Evolutionary conservation across 495 filamentous ascomycete species (phyloP), one percentile per base, ranked within the genome.

Genomic region (Penicillium waksmanii): DNA sequence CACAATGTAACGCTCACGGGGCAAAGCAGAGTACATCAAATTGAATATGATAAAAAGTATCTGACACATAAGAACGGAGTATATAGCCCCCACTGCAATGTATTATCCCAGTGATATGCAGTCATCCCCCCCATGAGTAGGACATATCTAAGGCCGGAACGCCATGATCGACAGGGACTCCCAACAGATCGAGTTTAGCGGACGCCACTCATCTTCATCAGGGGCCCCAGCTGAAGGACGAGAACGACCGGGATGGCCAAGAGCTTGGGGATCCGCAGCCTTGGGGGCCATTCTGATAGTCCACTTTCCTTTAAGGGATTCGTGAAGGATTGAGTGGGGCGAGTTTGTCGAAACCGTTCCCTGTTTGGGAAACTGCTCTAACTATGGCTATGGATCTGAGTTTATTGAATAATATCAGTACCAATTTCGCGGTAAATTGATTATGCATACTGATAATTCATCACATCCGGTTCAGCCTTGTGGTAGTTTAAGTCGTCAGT

Each of bases 331-430:
- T 27, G 53, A 18, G 27, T 21, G 27, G 19, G 40, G 40, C 31
- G 52, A 40, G 52, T 18, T 25, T 13, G 46, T 19, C 46, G 23
- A n/a, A 48, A 27, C 15, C 7, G 4, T 35, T 55, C 35, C 42
- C 43, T 18, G 10, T 55, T 55, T 55, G 40, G 53, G 53, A 36
- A 55, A 46, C 18, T 55, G 53, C 40, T 55, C 53, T 43, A 42
- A n/a, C 6, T 9, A 18, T n/a, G 10, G 36, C 27, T 6, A 38
- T 38, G 15, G 0, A 38, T 9, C 10, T 38, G 36, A 5, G 36
- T 38, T 38, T 38, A 12, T 13, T 38, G 36, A 38, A 38, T n/a
- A 38, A 38, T 38, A 38, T 38, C 11, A n/a, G 36, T 31, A 31
- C 27, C 27, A 31, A 31, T 31, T 5, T 9, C 0, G 8, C 6